phyloP scores from a whole-genome alignment of 495 filamentous ascomycete genomes.

The Hypoxylon fragiforme region DNA sequence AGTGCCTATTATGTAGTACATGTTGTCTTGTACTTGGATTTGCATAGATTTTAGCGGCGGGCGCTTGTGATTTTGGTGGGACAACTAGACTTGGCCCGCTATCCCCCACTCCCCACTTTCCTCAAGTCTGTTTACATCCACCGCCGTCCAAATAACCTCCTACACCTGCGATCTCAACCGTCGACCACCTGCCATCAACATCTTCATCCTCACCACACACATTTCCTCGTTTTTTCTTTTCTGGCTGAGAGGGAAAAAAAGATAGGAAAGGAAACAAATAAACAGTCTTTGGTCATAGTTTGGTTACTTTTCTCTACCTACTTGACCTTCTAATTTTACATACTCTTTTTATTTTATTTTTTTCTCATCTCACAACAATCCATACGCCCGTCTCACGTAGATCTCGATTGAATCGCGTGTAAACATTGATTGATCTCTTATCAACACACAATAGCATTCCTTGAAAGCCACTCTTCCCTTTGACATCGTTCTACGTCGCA shows the following conservation, averaged over 20 bases:
- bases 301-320: neutral
- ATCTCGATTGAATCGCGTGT: conserved; percentile 9
- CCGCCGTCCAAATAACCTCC: conserved; percentile 29
- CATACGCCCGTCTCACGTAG: neutral
- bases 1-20: neutral
- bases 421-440: conserved; percentile 21
- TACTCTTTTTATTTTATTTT: neutral
- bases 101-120: conserved; percentile 21
- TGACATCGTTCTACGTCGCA: conserved; percentile 11
- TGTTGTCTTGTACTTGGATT: neutral
- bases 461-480: conserved; percentile 10
- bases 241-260: neutral
- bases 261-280: conserved; percentile 2
- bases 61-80: conserved; percentile 18
- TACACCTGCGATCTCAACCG: conserved; percentile 11
- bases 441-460: conserved; percentile 13
- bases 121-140: conserved; percentile 34
- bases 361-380: neutral
- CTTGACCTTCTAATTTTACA: too few relatives aligned
- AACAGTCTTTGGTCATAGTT: neutral
- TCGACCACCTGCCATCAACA: conserved; percentile 4
- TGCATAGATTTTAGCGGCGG: conserved; percentile 15
- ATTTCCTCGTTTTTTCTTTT: conserved; percentile 6
- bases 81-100: neutral
- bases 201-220: neutral